Evolutionary conservation across 108 stramenopile genomes (phyloP).

Genomic region (Skeletonema potamos): DNA sequence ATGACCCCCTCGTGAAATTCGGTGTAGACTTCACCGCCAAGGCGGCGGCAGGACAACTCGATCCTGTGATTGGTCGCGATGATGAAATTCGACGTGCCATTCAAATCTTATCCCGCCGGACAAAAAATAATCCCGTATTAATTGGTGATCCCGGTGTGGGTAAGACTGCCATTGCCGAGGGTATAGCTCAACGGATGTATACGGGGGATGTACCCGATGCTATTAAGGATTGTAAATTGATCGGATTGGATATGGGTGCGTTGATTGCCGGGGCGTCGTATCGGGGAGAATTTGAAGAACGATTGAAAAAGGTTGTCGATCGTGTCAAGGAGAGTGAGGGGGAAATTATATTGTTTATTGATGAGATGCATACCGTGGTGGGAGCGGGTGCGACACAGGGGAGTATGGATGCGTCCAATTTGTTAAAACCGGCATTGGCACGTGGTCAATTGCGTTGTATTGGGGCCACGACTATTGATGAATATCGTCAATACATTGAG

Average conservation of each 20-base stretch:
- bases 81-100: conserved; percentile 98
- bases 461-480: conserved; percentile 97
- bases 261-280: conserved; percentile 98
- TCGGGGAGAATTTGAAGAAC: conserved; percentile 99
- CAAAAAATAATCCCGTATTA: conserved; percentile 98
- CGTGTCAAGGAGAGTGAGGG: conserved; percentile 94
- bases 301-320: conserved; percentile 96
- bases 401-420: conserved; percentile 97
- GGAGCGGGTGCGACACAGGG: conserved; percentile 92
- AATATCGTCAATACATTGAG: conserved; percentile 97
- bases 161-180: conserved; percentile 98
- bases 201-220: neutral
- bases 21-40: conserved; percentile 93
- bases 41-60: conserved; percentile 83
- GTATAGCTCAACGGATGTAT: conserved; percentile 88
- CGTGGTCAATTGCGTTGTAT: conserved; percentile 96
- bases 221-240: conserved; percentile 72
- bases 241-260: conserved; percentile 96
- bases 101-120: conserved; percentile 94
- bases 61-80: conserved; percentile 98
- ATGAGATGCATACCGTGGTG: conserved; percentile 99
- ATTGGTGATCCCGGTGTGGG: conserved; percentile 97
- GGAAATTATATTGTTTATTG: conserved; percentile 96
- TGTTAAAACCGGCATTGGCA: conserved; percentile 97
- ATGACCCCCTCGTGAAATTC: conserved; percentile 94